These are phyloP conservation scores for Agroathelia rolfsii DNA, from an alignment of 1,284 basidiomycete species.

Conservation along the genomic window DNA sequence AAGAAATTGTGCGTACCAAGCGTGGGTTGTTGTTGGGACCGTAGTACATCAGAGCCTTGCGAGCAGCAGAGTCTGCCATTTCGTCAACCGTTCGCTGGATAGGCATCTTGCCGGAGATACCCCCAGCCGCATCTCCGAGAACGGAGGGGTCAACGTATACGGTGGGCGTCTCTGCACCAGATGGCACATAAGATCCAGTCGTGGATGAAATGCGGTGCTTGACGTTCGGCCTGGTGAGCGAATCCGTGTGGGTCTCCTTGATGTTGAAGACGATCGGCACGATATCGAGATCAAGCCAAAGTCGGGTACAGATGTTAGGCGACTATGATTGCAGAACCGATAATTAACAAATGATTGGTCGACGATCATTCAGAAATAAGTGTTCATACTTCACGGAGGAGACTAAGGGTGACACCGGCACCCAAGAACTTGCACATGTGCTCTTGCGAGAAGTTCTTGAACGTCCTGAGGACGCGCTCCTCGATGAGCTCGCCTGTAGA, in stretches of 20 bases:
- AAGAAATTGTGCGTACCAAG: no score
- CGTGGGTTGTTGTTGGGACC: slow-evolving; percentile 74
- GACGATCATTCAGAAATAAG: slow-evolving; percentile 20
- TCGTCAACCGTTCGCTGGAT: slow-evolving; percentile 71
- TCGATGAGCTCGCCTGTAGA: slow-evolving; percentile 53
- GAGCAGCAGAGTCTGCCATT: slow-evolving; percentile 74
- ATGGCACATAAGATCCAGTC: slow-evolving; percentile 62
- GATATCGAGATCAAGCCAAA: slow-evolving; percentile 69
- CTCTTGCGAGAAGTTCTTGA: slow-evolving; percentile 60
- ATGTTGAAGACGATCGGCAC: slow-evolving; percentile 78
- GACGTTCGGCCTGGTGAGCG: slow-evolving; percentile 59
- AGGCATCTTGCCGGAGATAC: slow-evolving; percentile 48
- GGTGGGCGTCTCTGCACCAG: slow-evolving; percentile 64
- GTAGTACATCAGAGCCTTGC: slow-evolving; percentile 73
- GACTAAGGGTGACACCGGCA: slow-evolving; percentile 39
- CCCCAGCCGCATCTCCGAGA: slow-evolving; percentile 28
- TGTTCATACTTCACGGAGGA: slow-evolving; percentile 32
- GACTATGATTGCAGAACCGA: no score
- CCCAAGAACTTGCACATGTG: slow-evolving; percentile 79
- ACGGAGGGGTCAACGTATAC: slow-evolving; percentile 46
- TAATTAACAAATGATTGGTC: neutral
- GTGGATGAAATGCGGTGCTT: slow-evolving; percentile 72
- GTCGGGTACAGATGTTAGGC: slow-evolving; percentile 67
- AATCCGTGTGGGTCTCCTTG: slow-evolving; percentile 71
- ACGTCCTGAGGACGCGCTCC: slow-evolving; percentile 43